A percentile compares a stretch with the other conserved stretches of the same genome.
phyloP scores from a whole-genome alignment of 345 rosid species.

The Toxicodendron radicans region DNA sequence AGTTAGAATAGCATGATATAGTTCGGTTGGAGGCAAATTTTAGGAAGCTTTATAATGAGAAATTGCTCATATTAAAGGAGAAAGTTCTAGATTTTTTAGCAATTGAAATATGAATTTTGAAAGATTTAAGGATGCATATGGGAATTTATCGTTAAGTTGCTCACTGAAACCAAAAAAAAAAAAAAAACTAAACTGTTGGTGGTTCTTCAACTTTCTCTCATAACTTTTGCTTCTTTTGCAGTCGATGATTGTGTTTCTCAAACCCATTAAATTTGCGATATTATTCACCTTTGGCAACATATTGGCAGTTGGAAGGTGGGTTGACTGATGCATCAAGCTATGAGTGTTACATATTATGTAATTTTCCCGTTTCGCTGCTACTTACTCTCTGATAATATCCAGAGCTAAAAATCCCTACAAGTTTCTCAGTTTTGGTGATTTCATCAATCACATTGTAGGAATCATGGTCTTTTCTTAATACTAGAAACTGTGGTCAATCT shows the following conservation, averaged over 20 bases:
- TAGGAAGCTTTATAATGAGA: neutral
- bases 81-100: neutral
- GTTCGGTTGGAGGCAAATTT: neutral
- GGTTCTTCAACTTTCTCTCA: slow-evolving; percentile 5
- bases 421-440: neutral
- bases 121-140: neutral
- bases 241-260: slow-evolving; percentile 77
- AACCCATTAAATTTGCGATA: slow-evolving; percentile 84
- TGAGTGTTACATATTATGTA: neutral
- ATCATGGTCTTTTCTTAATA: neutral
- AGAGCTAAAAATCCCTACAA: neutral
- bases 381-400: neutral
- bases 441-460: neutral
- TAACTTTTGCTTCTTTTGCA: slow-evolving; percentile 37
- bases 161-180: neutral
- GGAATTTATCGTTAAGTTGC: neutral
- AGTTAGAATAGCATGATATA: neutral
- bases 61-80: neutral
- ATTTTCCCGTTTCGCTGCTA: neutral
- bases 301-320: slow-evolving; percentile 90
- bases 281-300: slow-evolving; percentile 91
- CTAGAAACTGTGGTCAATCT: neutral
- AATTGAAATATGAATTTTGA: neutral
- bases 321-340: neutral
- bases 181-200: neutral